phyloP scores from a whole-genome alignment of 2,329 filamentous ascomycete genomes.

The Exophiala calicioides region DNA sequence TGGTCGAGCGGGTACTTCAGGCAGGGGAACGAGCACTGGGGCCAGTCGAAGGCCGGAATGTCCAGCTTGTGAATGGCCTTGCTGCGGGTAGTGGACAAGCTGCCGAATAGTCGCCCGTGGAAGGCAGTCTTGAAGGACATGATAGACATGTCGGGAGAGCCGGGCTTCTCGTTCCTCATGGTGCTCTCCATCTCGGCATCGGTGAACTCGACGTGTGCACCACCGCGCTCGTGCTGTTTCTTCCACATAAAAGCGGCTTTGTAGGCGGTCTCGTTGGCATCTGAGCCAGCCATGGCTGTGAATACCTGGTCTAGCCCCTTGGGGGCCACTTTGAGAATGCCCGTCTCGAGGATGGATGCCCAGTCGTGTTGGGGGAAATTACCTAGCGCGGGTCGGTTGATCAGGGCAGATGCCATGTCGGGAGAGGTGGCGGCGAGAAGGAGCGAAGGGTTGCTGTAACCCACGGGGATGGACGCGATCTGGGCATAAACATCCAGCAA shows the following conservation, averaged over 20 bases:
- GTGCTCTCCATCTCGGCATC: slow-evolving; percentile 69
- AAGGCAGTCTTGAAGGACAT: slow-evolving; percentile 86
- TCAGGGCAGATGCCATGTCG: slow-evolving; percentile 76
- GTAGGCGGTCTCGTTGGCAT: slow-evolving; percentile 92
- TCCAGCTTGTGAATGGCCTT: slow-evolving; percentile 95
- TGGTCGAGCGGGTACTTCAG: slow-evolving; percentile 86
- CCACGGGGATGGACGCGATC: slow-evolving; percentile 88
- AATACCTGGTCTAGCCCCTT: slow-evolving; percentile 86
- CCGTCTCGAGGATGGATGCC: slow-evolving; percentile 74
- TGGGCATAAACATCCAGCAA: slow-evolving; percentile 65
- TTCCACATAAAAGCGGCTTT: slow-evolving; percentile 96
- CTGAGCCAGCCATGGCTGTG: slow-evolving; percentile 83
- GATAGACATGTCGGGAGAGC: slow-evolving; percentile 77
- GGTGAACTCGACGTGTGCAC: slow-evolving; percentile 74
- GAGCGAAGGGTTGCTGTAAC: slow-evolving; percentile 85
- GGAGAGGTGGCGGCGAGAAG: slow-evolving; percentile 69
- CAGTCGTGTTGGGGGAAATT: slow-evolving; percentile 89
- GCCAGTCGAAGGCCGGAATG: slow-evolving; percentile 94
- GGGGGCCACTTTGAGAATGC: slow-evolving; percentile 79
- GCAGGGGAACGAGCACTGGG: slow-evolving; percentile 79
- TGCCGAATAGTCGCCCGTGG: slow-evolving; percentile 87
- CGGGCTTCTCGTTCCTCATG: slow-evolving; percentile 81
- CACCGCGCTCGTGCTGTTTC: slow-evolving; percentile 77
- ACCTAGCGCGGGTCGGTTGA: slow-evolving; percentile 71
- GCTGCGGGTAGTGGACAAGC: slow-evolving; percentile 82